These are phyloP conservation scores for Solanum pinnatisectum DNA, from an alignment of 257 asterid species.

Conservation along the genomic window DNA sequence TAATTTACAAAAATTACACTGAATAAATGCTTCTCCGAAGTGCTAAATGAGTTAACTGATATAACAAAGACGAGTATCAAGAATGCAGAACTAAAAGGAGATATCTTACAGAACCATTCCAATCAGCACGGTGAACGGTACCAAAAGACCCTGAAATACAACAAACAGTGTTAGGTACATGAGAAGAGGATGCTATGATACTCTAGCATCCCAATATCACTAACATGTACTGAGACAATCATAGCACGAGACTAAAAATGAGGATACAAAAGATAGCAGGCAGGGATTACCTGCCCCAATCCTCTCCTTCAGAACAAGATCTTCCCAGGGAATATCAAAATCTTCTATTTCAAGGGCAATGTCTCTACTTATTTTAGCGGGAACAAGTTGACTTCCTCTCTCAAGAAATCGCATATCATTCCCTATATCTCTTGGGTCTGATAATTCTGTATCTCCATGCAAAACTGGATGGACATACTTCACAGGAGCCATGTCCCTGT, in stretches of 20 bases:
- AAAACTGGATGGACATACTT: background rate
- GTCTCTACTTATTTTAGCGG: conserved; percentile 34
- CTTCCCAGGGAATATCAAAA: conserved; percentile 81
- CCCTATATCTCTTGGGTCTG: conserved; percentile 22
- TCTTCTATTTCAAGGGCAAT: conserved; percentile 61
- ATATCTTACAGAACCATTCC: conserved; percentile 94
- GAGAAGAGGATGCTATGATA: background rate
- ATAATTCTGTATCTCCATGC: conserved; percentile 18
- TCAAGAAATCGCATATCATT: background rate
- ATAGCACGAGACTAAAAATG: background rate
- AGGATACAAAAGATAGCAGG: background rate
- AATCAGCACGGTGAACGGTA: conserved; percentile 95
- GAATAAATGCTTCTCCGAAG: background rate
- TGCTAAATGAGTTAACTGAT: background rate
- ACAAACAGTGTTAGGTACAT: conserved; percentile 7
- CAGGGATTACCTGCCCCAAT: conserved; percentile 79
- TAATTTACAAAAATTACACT: background rate
- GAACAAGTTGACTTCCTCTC: conserved; percentile 29
- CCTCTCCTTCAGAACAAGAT: conserved; percentile 74
- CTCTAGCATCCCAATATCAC: background rate
- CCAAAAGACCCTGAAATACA: conserved; percentile 87
- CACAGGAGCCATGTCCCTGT: conserved; percentile 6
- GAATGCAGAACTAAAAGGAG: conserved; percentile 10
- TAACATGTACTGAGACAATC: background rate
- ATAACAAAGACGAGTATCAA: background rate